Evolutionary conservation across 495 filamentous ascomycete genomes (phyloP).

Genomic region (Aspergillus sclerotioniger): DNA sequence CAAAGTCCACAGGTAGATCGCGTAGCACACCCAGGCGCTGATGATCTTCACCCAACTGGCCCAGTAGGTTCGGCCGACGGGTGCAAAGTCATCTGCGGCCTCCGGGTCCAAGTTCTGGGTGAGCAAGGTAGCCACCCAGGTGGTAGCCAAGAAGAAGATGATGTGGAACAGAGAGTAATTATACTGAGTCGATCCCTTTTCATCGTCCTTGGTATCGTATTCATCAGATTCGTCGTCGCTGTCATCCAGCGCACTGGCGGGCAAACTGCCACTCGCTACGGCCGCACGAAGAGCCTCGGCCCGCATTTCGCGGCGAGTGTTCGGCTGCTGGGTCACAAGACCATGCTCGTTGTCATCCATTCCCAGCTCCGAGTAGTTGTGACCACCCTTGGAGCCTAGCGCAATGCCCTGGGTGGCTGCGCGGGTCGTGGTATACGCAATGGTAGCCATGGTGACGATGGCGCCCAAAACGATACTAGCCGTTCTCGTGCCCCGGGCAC

Average conservation of each 20-base stretch:
- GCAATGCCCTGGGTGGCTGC: conserved; percentile 94
- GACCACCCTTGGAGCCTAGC: conserved; percentile 63
- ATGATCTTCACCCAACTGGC: conserved; percentile 99
- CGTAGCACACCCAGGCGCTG: conserved; percentile 95
- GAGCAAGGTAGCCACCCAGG: conserved; percentile 91
- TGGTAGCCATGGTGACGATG: conserved; percentile 93
- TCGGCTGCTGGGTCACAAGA: conserved; percentile 85
- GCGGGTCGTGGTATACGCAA: conserved; percentile 95
- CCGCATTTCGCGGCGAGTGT: conserved; percentile 81
- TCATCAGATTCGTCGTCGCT: conserved; percentile 67
- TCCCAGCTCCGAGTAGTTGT: conserved; percentile 57
- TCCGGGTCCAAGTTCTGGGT: conserved; percentile 78
- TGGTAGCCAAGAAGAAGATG: conserved; percentile 94
- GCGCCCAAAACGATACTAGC: conserved; percentile 88
- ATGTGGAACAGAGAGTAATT: conserved; percentile 96
- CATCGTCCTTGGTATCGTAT: conserved; percentile 73
- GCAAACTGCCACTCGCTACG: conserved; percentile 85
- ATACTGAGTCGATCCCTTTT: conserved; percentile 86
- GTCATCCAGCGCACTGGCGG: conserved; percentile 83
- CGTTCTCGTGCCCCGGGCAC: conserved; percentile 84
- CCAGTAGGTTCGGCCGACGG: conserved; percentile 93
- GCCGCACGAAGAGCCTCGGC: conserved; percentile 86
- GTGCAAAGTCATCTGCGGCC: conserved; percentile 69
- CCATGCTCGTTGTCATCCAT: conserved; percentile 77
- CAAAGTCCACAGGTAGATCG: conserved; percentile 89